Percentiles rank a stretch among this genome's conserved stretches.
Evolutionary conservation across 371 early-diverging fungal genomes (phyloP).

Genomic region (Umbelopsis sp.): DNA sequence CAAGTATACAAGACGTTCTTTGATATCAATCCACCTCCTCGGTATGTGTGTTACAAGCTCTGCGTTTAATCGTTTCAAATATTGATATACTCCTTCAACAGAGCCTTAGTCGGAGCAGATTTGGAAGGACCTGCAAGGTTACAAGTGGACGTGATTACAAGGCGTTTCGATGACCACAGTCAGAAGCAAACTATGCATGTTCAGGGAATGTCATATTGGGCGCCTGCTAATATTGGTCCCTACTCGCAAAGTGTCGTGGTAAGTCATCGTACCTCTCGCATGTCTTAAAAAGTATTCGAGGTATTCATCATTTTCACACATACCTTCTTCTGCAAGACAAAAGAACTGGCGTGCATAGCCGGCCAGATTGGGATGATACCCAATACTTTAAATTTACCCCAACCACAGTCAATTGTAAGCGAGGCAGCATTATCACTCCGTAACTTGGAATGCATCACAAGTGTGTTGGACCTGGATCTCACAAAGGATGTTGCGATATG

Average conservation of each 20-base stretch:
- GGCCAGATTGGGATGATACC: constrained; percentile 83
- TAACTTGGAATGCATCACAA: constrained; percentile 47
- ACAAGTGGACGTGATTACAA: constrained; percentile 68
- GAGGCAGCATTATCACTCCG: constrained; percentile 48
- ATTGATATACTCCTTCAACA: constrained; percentile 17
- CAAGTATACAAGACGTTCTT: constrained; percentile 64
- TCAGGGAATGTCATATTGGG: constrained; percentile 85
- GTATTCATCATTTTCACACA: background rate
- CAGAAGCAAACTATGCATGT: constrained; percentile 70
- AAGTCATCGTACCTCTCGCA: constrained; percentile 17
- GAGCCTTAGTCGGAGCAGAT: constrained; percentile 61
- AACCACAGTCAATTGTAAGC: constrained; percentile 22
- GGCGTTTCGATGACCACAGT: constrained; percentile 22
- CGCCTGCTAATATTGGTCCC: constrained; percentile 84
- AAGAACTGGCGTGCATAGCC: constrained; percentile 66
- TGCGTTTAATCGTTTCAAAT: background rate
- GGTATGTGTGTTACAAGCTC: constrained; percentile 36
- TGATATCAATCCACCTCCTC: constrained; percentile 71
- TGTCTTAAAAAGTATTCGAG: background rate
- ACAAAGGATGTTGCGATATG: constrained; percentile 39
- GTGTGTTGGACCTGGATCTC: constrained; percentile 34
- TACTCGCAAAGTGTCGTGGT: constrained; percentile 72
- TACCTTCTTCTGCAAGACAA: constrained; percentile 35
- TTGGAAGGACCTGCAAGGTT: constrained; percentile 37
- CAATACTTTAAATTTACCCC: constrained; percentile 56